These are phyloP conservation scores for Fusarium ambrosium DNA, from an alignment of 2,329 filamentous ascomycete species.

Conservation along the genomic window DNA sequence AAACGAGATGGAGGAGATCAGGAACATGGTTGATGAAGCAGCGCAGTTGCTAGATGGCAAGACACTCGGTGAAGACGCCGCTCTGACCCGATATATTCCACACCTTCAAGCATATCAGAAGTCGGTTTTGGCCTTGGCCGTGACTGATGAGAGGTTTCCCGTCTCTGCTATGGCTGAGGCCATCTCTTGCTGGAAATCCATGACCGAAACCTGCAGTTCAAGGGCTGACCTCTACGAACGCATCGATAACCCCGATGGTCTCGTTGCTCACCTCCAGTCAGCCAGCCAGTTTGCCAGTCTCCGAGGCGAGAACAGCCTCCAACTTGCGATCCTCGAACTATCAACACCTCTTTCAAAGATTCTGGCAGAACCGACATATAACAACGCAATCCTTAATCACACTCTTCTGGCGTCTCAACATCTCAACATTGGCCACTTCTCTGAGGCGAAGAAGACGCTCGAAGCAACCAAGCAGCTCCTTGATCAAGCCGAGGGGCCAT, in stretches of 20 bases:
- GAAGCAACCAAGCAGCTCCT: slow-evolving; percentile 67
- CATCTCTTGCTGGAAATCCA: slow-evolving; percentile 60
- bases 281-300: slow-evolving; percentile 66
- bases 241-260: slow-evolving; percentile 64
- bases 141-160: slow-evolving; percentile 51
- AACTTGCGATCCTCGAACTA: slow-evolving; percentile 63
- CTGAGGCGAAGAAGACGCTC: slow-evolving; percentile 67
- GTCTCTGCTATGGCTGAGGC: slow-evolving; percentile 52
- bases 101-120: slow-evolving; percentile 62
- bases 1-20: slow-evolving; percentile 56
- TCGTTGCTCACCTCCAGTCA: slow-evolving; percentile 65
- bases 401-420: slow-evolving; percentile 67
- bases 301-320: slow-evolving; percentile 62
- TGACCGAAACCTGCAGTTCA: slow-evolving; percentile 56
- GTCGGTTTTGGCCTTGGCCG: slow-evolving; percentile 60
- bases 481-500: slow-evolving; percentile 53
- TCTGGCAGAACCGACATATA: slow-evolving; percentile 49
- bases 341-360: slow-evolving; percentile 58
- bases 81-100: slow-evolving; percentile 60
- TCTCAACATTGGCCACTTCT: slow-evolving; percentile 65
- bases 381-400: slow-evolving; percentile 61
- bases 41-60: slow-evolving; percentile 53
- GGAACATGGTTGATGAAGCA: slow-evolving; percentile 55
- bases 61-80: slow-evolving; percentile 60
- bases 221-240: slow-evolving; percentile 57